Conservation (phyloP, 768 basidiomycete genomes). For the Gloeopeniophorella convolvens region DNA sequence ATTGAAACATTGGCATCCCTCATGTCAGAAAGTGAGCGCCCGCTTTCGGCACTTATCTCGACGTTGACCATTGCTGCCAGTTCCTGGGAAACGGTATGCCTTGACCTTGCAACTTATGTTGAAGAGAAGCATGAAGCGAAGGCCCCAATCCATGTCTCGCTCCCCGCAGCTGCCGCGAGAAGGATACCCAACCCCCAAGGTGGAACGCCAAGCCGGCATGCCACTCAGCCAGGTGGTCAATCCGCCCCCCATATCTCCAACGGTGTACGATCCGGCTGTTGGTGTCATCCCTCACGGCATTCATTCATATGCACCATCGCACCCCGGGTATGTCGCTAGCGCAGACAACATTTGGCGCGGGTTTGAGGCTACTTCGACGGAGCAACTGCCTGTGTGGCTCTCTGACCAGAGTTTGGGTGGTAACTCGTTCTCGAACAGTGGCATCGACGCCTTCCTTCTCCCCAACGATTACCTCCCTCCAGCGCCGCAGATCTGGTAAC, state of each 20-base stretch:
- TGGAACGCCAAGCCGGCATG: constrained; percentile 22
- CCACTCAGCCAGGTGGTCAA: constrained; percentile 21
- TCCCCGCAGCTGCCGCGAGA: constrained; percentile 59
- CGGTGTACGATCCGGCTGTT: constrained; percentile 10
- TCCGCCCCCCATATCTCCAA: constrained; percentile 18
- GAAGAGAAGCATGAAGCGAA: constrained; percentile 65
- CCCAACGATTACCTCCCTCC: constrained; percentile 68
- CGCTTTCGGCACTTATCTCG: constrained; percentile 2
- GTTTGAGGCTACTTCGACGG: constrained; percentile 63
- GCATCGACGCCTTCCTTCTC: constrained; percentile 80
- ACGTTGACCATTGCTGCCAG: constrained; percentile 33
- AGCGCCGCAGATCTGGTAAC: constrained; percentile 68
- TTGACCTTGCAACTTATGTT: constrained; percentile 86
- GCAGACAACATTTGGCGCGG: constrained; percentile 72
- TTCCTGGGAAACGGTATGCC: constrained; percentile 91
- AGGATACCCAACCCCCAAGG: constrained; percentile 29
- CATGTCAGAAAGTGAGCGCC: constrained; percentile 66
- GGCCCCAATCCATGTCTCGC: constrained; percentile 44
- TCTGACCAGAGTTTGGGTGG: constrained; percentile 80
- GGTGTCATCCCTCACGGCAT: constrained; percentile 15
- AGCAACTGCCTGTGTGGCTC: constrained; percentile 81
- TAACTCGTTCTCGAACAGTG: constrained; percentile 66
- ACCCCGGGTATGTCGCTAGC: constrained; percentile 25
- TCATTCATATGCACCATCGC: constrained; percentile 17
- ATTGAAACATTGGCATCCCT: constrained; percentile 73